Base-by-base conservation (phyloP, 106 monocot genomes). In the Iris macrosiphon region DNA sequence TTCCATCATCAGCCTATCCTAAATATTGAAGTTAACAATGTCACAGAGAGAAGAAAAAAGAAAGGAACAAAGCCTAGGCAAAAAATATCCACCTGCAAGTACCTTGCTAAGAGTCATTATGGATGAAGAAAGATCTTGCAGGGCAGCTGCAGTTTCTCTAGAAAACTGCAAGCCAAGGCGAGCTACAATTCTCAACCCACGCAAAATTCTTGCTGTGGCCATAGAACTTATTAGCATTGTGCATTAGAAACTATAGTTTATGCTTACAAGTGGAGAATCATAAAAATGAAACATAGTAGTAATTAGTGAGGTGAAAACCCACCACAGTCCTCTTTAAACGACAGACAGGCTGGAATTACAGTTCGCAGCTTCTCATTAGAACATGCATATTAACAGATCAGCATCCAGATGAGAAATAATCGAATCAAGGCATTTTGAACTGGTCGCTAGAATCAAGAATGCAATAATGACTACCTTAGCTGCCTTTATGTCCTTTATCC, bases 1-100 rank as follows among this genome's bases (percentile, higher is more conserved):
- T 75, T 96, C 96, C 89, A 96, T 66, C 80, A 86, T 52, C 68
- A 96, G 52, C 49, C 96, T 85, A 72, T 62, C 31, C 96, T 96
- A 80, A 69, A 74, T 47, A 59, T 51, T 33, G 31, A 69, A 68
- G 29, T 55, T 61, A 33, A 6, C 16, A 43, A 32, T 30, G 33
- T 43, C 18, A 48, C 6, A 13, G 19, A 40, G 32, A 20, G 14
- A 46, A 2, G 22, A 40, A 48, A 45, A 1, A 44, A 34, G 47
- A 33, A 28, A 27, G 17, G 7, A 40, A 10, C 15, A 18, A 21
- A n/a, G 28, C 43, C 21, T 14, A 32, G 31, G 42, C 42, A 26
- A 15, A 34, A 61, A 12, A 17, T 12, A 40, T 26, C 6, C 52
- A 8, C 27, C 14, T 32, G 15, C 4, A 49, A 49, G 6, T 73